Base-by-base conservation (phyloP, 768 basidiomycete genomes). In the Cystoderma amianthinum region DNA sequence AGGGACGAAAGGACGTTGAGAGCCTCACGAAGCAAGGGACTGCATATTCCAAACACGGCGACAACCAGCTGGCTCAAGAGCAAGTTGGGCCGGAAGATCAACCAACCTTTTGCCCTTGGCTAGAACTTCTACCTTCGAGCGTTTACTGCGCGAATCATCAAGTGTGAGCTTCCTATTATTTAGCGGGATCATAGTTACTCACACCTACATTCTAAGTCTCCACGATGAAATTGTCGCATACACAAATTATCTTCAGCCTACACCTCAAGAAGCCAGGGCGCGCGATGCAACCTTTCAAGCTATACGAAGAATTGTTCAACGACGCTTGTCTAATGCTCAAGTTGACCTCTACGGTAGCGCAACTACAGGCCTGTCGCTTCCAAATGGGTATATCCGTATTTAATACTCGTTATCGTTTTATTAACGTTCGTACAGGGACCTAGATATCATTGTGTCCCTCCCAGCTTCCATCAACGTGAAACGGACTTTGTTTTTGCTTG, bases 191-290 rank as follows among this genome's bases (percentile, higher is more conserved):
- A n/a, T n/a, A n/a, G n/a, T n/a, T n/a, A n/a, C n/a, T n/a, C n/a
- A 28, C n/a, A n/a, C 25, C 7, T n/a, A 28, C n/a, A 28, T 7
- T 7, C 25, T 28, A 28, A 81, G 85, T 60, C 58, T 88, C 22
- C 80, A 85, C 50, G 59, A 71, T 36, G 84, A 86, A 58, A 77
- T 84, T 39, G 54, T 68, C 4, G 75, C 80, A 2, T 85, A 72
- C 52, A 65, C 67, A 19, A 45, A 55, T 17, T 84, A 75, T 52
- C 67, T 81, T 43, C 60, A 66, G 17, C 76, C 80, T 1, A 78
- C 76, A 1, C 51, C 62, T 3, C 53, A 68, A 45, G 85, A 88
- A 52, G 64, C 58, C 33, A 64, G 59, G 20, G 62, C 69, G 12
- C 67, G 78, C 15, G 50, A 65, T 17, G 51, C 53, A 32, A 65